Evolutionary conservation across 1,284 basidiomycete species (phyloP), one percentile per base, ranked within the genome.

Genomic region (Amylostereum areolatum): DNA sequence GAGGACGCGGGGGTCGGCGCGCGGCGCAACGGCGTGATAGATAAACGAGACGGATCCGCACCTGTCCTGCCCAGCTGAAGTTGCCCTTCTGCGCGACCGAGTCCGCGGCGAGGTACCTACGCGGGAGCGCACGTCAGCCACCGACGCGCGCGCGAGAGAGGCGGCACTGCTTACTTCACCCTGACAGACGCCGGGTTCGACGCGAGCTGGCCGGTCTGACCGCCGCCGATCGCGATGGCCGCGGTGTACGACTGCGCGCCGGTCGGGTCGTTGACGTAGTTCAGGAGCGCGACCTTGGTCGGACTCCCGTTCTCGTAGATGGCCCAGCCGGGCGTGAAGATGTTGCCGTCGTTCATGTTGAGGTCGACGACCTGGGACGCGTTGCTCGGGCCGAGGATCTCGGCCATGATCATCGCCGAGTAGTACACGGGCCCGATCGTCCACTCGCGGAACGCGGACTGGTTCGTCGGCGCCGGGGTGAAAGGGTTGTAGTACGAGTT

Each of bases 41-140:
- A 42, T 18, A 29, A 37, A 40, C 25, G 24, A 41, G 18, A 33
- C 10, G 18, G 29, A 3, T n/a, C 55, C 64, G 35, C 48, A 73
- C 76, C 66, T 79, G 81, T 1, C 75, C 74, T 30, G 77, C 81
- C 87, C 88, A 92, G 0, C 81, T 85, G 57, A 87, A 80, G 63
- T 87, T 83, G 53, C 70, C 72, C 59, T 85, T 87, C 53, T 80
- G 75, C 3, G 77, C 67, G 2, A 88, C 80, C 0, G 66, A 76
- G 1, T 65, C 58, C 10, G 83, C 76, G 3, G 63, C 54, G 33
- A 85, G 70, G 59, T 81, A 80, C 58, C 75, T 80, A 47, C 59
- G 41, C 1, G 46, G 36, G 24, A 18, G n/a, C 49, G 54, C 36
- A 12, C 10, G 8, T 31, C 25, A 43, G 40, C 53, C 28, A 56